Evolutionary conservation across 164 flowering plant species (phyloP).

Genomic region (Sedum album): DNA sequence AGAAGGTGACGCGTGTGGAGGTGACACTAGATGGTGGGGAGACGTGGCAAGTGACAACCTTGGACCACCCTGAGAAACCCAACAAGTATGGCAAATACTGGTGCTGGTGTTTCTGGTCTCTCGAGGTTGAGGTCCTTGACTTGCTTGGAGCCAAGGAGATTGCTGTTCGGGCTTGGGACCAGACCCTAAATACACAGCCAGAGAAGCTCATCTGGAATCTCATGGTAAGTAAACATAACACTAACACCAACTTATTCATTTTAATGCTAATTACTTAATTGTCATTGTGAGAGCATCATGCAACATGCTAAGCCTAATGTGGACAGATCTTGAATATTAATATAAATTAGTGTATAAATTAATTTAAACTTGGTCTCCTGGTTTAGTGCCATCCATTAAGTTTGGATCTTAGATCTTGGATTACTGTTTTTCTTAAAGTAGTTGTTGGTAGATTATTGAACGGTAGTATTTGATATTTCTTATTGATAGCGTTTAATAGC

Average conservation of each 20-base stretch:
- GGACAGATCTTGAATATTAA: neutral
- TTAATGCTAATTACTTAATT: neutral
- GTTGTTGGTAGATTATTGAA: neutral
- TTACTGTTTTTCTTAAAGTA: neutral
- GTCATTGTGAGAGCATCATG: neutral
- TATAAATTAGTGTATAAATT: neutral
- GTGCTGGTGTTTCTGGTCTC: conserved; percentile 99
- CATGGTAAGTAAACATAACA: conserved; percentile 70
- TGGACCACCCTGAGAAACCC: conserved; percentile 78
- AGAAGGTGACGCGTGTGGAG: conserved; percentile 90
- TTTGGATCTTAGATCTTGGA: neutral
- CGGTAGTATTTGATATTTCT: too few species aligned
- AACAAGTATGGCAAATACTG: conserved; percentile 79
- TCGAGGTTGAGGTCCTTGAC: conserved; percentile 79
- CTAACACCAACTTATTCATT: too few species aligned
- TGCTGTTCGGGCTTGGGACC: conserved; percentile 95
- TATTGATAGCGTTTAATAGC: too few species aligned
- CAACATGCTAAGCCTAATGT: neutral
- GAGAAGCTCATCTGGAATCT: conserved; percentile 94
- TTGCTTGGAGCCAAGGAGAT: conserved; percentile 77
- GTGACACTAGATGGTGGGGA: conserved; percentile 94
- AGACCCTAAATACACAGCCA: conserved; percentile 93
- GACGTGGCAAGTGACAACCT: conserved; percentile 53
- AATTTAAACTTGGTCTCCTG: neutral
- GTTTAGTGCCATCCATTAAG: neutral